These are phyloP conservation scores for Pestalotiopsis fici DNA, from an alignment of 2,329 filamentous ascomycete genomes.

Conservation along the genomic window DNA sequence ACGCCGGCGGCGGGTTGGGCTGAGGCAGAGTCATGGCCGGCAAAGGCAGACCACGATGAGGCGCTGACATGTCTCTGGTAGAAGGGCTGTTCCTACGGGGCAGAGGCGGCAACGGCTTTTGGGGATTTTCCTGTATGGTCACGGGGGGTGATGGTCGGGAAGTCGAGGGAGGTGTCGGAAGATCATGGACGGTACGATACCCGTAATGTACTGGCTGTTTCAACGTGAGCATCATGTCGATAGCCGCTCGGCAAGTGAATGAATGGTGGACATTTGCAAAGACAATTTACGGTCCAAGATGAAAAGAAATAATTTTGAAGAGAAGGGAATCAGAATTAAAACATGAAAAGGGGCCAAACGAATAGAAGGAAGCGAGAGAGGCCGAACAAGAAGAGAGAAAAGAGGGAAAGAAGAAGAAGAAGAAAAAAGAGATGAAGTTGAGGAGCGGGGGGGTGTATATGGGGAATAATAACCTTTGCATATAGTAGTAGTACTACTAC, in stretches of 20 bases:
- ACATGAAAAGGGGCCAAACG: slow-evolving; percentile 13
- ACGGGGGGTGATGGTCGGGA: slow-evolving; percentile 57
- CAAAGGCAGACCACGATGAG: slow-evolving; percentile 69
- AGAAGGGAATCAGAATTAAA: slow-evolving; percentile 20
- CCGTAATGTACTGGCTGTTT: slow-evolving; percentile 61
- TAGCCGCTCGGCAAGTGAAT: slow-evolving; percentile 15
- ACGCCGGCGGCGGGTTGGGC: slow-evolving; percentile 28
- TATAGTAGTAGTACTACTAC: slow-evolving; percentile 18
- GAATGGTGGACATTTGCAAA: slow-evolving; percentile 19
- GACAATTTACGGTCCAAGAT: slow-evolving; percentile 9
- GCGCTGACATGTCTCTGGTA: slow-evolving; percentile 63
- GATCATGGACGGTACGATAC: slow-evolving; percentile 63
- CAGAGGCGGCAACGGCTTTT: slow-evolving; percentile 39
- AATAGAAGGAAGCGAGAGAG: slow-evolving; percentile 9
- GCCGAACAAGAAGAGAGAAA: slow-evolving; percentile 22
- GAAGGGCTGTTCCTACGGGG: slow-evolving; percentile 48
- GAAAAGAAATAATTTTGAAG: slow-evolving; percentile 9
- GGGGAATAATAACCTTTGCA: slow-evolving; percentile 38
- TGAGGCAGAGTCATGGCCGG: slow-evolving; percentile 65
- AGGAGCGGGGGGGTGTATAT: slow-evolving; percentile 18
- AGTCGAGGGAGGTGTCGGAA: slow-evolving; percentile 58
- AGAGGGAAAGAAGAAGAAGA: slow-evolving; percentile 21
- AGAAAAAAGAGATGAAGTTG: slow-evolving; percentile 6
- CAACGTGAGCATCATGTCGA: slow-evolving; percentile 60
- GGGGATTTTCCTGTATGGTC: slow-evolving; percentile 47